Base-by-base conservation (phyloP, 2,329 filamentous ascomycete species). In the Trichoderma sp. region DNA sequence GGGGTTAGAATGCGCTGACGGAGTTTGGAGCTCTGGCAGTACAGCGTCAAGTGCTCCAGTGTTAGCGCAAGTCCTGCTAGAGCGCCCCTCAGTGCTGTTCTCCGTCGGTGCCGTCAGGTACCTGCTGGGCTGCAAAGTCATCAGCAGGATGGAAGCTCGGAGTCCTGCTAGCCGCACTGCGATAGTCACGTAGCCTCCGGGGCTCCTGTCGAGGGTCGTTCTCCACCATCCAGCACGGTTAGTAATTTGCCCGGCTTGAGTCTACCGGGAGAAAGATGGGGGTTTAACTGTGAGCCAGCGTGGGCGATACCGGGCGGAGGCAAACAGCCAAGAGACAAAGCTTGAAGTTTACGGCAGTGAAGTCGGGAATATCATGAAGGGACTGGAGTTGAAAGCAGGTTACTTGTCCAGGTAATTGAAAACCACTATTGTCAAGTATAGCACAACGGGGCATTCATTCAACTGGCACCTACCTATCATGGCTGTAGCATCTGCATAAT, bases 1-100 rank as follows among this genome's bases (percentile, higher is more conserved):
- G 73, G 73, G 73, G 73, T 71, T 75, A 53, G 16, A 50, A 64
- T 31, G 67, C 67, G 74, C 67, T 60, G 74, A 75, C 74, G 74
- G 74, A 72, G 56, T 65, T 75, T 75, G 38, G n/a, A 72, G 67
- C 74, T 63, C 60, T 62, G 21, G 69, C 69, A 45, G 33, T 24
- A 63, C 24, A 63, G 60, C n/a, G 60, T 24, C 21, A 18, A 29
- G 59, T 53, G 56, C 59, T 72, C 41, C 41, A 45, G 41, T 18
- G 29, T 72, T 63, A 72, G 67, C 69, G 50, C 50, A 56, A 56
- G 50, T 56, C 73, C 53, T 53, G 63, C 60, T 72, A 72, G 59
- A 74, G 71, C 63, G 50, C 63, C 38, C 63, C 63, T 50, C 60
- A 45, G 41, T 41, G 21, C 45, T 8, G 7, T n/a, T 45, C 71